Evolutionary conservation across 768 basidiomycete genomes (phyloP).

Genomic region (Panus rudis): DNA sequence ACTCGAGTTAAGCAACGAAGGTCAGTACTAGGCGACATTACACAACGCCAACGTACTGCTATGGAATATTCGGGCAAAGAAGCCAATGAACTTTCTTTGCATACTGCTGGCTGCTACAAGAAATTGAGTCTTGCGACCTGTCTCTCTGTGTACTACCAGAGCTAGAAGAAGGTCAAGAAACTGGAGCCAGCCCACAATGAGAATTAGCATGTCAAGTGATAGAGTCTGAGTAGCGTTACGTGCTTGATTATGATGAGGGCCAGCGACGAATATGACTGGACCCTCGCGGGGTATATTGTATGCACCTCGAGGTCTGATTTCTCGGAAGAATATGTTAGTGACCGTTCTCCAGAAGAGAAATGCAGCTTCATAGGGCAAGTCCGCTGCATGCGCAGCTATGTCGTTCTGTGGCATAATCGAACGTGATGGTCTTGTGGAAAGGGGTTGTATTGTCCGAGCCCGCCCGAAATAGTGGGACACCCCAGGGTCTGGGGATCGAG

Average conservation of each 20-base stretch:
- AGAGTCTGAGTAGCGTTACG: conserved; percentile 49
- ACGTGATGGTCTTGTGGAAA: too few relatives aligned
- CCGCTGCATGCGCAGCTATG: neutral
- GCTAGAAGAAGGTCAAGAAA: conserved; percentile 87
- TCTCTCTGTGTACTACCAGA: conserved; percentile 71
- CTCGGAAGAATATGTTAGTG: conserved; percentile 91
- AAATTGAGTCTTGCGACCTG: conserved; percentile 74
- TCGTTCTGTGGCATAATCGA: too few relatives aligned
- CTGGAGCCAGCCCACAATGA: conserved; percentile 32
- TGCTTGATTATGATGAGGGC: conserved; percentile 23
- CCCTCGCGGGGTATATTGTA: conserved; percentile 89
- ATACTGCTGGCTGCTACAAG: conserved; percentile 87
- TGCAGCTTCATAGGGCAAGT: conserved; percentile 54
- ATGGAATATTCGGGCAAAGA: conserved; percentile 74
- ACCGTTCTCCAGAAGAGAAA: conserved; percentile 79
- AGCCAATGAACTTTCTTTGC: conserved; percentile 71
- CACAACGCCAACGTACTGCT: conserved; percentile 58
- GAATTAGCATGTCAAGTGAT: conserved; percentile 40
- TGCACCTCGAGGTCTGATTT: conserved; percentile 86
- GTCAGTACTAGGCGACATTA: neutral
- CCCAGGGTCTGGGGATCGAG: too few relatives aligned
- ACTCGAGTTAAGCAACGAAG: neutral
- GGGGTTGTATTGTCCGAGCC: too few relatives aligned
- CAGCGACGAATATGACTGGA: conserved; percentile 89
- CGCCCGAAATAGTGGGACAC: too few relatives aligned